These are phyloP conservation scores for Alternaria gaisen DNA, from an alignment of 2,329 filamentous ascomycete species.

Conservation along the genomic window DNA sequence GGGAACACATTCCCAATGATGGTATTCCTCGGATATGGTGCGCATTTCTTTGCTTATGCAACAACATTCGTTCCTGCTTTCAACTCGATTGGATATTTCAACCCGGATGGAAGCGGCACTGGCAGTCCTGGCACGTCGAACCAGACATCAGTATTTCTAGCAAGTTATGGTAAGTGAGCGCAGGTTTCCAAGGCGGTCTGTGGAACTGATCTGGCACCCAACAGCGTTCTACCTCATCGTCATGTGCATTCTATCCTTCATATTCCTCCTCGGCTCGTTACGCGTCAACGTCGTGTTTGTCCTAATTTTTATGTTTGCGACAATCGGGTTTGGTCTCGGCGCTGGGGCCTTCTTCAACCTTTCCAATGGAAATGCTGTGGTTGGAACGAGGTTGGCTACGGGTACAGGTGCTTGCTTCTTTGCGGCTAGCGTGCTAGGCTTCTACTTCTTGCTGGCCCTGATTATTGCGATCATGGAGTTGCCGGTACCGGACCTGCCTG, in stretches of 20 bases:
- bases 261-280: conserved; percentile 27
- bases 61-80: conserved; percentile 25
- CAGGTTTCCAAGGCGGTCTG: not conserved
- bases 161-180: conserved; percentile 20
- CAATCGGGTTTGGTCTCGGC: conserved; percentile 26
- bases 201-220: not conserved
- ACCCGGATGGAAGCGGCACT: conserved; percentile 24
- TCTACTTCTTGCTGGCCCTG: conserved; percentile 23
- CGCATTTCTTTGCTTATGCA: conserved; percentile 24
- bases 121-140: conserved; percentile 22
- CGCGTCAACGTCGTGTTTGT: conserved; percentile 28
- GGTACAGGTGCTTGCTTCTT: conserved; percentile 27
- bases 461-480: conserved; percentile 29
- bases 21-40: conserved; percentile 28
- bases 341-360: conserved; percentile 28
- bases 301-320: conserved; percentile 24
- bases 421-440: conserved; percentile 21
- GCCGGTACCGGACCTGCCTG: conserved; percentile 10
- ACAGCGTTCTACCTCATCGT: conserved; percentile 25
- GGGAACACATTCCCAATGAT: conserved; percentile 29
- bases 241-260: conserved; percentile 27
- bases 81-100: conserved; percentile 26
- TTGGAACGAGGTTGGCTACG: conserved; percentile 14
- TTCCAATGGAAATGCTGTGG: conserved; percentile 10
- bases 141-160: conserved; percentile 20